Base-by-base conservation (phyloP, 2,329 filamentous ascomycete species). In the Hortaea werneckii region DNA sequence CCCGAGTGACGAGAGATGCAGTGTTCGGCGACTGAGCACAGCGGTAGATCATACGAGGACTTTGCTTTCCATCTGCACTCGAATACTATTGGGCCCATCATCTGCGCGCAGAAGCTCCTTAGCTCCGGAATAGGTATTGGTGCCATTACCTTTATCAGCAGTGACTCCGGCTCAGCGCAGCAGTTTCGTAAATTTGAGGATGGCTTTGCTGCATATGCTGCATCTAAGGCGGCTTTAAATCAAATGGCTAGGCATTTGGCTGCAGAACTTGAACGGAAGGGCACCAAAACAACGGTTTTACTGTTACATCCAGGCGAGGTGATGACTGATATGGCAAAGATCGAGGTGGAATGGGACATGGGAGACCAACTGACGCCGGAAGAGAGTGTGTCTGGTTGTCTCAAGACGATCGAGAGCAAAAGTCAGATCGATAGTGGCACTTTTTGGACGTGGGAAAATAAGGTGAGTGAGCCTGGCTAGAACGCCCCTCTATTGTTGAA, bases 261-360 rank as follows among this genome's bases (percentile, higher is more conserved):
- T 5, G 73, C 72, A 1, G 76, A 79, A 50, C 53, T 78, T 42
- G 69, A 72, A 55, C 61, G 75, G 35, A 72, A 72, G 49, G 68
- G 69, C 29, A 68, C 68, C 41, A 59, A 67, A 40, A 75, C 73
- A 0, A 67, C 72, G 12, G 65, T 79, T 5, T 54, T 79, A 32
- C 75, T 74, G 5, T 66, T 79, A 58, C 76, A 79, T 61, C 76
- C 76, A 0, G 76, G 76, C 5, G 76, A 79, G 55, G 76, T 79
- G 1, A 64, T 66, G 37, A 79, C 49, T 1, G 75, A 77, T 49
- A 77, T 77, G 74, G 68, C 70, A 5, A 73, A 75, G 45, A 65
- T 76, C 34, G 63, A 72, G 26, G 50, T 76, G 10, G 65, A 66
- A 0, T 77, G 73, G 73, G 67, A 74, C 37, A 68, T 77, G 6